These are phyloP conservation scores for Saccharomycopsis oosterbeekiorum DNA, from an alignment of 805 yeast genomes.

Conservation along the genomic window DNA sequence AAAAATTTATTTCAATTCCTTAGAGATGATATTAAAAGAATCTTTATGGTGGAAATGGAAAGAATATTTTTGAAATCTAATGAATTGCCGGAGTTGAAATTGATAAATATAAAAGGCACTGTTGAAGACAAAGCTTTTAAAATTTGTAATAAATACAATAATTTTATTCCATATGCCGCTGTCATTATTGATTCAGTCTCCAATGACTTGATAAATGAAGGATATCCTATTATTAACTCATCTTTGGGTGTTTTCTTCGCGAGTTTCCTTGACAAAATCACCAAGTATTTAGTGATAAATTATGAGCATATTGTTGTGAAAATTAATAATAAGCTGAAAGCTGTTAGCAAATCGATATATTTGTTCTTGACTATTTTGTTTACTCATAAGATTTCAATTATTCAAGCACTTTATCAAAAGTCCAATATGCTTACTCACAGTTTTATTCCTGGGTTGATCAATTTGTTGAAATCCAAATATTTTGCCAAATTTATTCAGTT, in stretches of 20 bases:
- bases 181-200: slow-evolving; percentile 8
- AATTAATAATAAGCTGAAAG: slow-evolving; percentile 13
- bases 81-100: slow-evolving; percentile 27
- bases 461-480: slow-evolving; percentile 34
- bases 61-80: slow-evolving; percentile 33
- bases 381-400: slow-evolving; percentile 44
- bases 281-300: slow-evolving; percentile 12
- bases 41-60: slow-evolving; percentile 31
- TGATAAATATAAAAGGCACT: neutral
- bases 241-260: slow-evolving; percentile 34
- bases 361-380: slow-evolving; percentile 46
- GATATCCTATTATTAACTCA: slow-evolving; percentile 21
- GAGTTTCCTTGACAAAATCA: slow-evolving; percentile 30
- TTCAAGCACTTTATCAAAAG: slow-evolving; percentile 35
- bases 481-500: slow-evolving; percentile 39
- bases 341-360: slow-evolving; percentile 30
- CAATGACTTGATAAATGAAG: slow-evolving; percentile 1
- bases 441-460: slow-evolving; percentile 39
- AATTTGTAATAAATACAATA: slow-evolving; percentile 7
- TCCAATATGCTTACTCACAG: slow-evolving; percentile 32
- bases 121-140: neutral
- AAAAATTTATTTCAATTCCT: slow-evolving; percentile 33
- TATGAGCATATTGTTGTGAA: slow-evolving; percentile 1
- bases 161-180: slow-evolving; percentile 16
- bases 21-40: slow-evolving; percentile 25